Percentiles rank a stretch among this genome's conserved stretches.
Conservation (phyloP, 306 rosid genomes). For the Cucurbita pepo region DNA sequence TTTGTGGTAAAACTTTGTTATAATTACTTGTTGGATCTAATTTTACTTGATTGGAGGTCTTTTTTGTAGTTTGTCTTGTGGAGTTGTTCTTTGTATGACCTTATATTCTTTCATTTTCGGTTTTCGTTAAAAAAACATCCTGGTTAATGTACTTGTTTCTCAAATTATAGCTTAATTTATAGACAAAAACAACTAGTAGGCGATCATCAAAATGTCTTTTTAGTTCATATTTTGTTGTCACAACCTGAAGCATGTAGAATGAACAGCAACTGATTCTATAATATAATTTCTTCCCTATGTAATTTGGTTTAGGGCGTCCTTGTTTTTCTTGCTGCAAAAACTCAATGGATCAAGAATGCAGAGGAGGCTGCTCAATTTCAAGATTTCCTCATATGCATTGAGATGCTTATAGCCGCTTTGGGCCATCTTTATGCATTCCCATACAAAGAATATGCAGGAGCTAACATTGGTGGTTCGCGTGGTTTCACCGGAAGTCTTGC, state of each 20-base stretch:
- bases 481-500: slow-evolving; percentile 80
- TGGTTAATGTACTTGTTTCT: not conserved
- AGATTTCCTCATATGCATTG: slow-evolving; percentile 83
- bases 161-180: not conserved
- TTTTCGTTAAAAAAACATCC: not conserved
- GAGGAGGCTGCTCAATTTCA: slow-evolving; percentile 82
- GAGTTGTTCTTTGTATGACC: too few relatives aligned
- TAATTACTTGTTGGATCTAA: not conserved
- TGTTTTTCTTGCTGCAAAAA: slow-evolving; percentile 93
- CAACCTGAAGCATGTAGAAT: not conserved
- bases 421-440: slow-evolving; percentile 95
- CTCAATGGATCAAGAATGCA: slow-evolving; percentile 61
- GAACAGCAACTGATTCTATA: not conserved
- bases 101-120: too few relatives aligned
- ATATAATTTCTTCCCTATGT: slow-evolving; percentile 3
- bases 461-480: slow-evolving; percentile 64
- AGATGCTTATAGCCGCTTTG: slow-evolving; percentile 91
- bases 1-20: not conserved
- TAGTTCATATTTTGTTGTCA: not conserved
- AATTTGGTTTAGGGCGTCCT: slow-evolving; percentile 64
- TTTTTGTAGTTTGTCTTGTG: too few relatives aligned
- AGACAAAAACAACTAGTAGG: not conserved
- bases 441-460: slow-evolving; percentile 99
- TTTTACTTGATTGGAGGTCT: not conserved
- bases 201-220: not conserved